phyloP scores from a whole-genome alignment of 2,329 filamentous ascomycete species.

The Cercospora berteroae region DNA sequence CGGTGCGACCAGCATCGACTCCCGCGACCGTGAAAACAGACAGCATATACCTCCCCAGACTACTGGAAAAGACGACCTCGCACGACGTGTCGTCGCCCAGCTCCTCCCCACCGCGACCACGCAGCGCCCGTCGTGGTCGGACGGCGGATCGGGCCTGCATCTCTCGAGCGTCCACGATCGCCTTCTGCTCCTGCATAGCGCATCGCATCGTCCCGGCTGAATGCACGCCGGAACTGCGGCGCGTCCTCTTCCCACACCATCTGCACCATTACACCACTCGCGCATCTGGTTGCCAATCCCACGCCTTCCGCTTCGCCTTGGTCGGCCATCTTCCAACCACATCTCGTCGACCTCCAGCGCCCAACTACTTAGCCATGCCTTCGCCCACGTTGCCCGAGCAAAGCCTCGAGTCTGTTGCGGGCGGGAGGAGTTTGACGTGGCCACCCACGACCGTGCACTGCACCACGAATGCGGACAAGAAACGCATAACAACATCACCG shows the following conservation, averaged over 20 bases:
- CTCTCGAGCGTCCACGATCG: slow-evolving; percentile 4
- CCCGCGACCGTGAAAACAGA: too few species aligned
- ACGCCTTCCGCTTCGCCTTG: slow-evolving; percentile 15
- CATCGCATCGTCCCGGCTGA: slow-evolving; percentile 13
- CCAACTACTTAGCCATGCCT: slow-evolving; percentile 24
- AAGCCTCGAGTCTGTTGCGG: slow-evolving; percentile 15
- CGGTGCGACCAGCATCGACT: not conserved
- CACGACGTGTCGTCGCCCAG: not conserved
- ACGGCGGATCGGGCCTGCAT: slow-evolving; percentile 15
- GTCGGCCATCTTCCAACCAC: slow-evolving; percentile 20
- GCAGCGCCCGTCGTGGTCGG: not conserved
- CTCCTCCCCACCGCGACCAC: not conserved
- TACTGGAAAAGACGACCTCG: not conserved
- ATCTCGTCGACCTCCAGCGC: slow-evolving; percentile 6
- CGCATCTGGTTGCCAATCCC: slow-evolving; percentile 18
- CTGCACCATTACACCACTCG: slow-evolving; percentile 13
- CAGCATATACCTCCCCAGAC: not conserved
- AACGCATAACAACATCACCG: slow-evolving; percentile 21
- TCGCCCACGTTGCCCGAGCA: slow-evolving; percentile 17
- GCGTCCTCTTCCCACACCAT: slow-evolving; percentile 2
- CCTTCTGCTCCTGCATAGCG: slow-evolving; percentile 20
- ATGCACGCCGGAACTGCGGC: slow-evolving; percentile 18
- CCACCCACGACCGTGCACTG: slow-evolving; percentile 19
- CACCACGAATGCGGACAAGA: slow-evolving; percentile 13
- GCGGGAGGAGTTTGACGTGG: slow-evolving; percentile 25